Percentiles rank a stretch among this genome's conserved stretches.
phyloP scores from a whole-genome alignment of 257 asterid genomes.

The Eustoma russellianum region DNA sequence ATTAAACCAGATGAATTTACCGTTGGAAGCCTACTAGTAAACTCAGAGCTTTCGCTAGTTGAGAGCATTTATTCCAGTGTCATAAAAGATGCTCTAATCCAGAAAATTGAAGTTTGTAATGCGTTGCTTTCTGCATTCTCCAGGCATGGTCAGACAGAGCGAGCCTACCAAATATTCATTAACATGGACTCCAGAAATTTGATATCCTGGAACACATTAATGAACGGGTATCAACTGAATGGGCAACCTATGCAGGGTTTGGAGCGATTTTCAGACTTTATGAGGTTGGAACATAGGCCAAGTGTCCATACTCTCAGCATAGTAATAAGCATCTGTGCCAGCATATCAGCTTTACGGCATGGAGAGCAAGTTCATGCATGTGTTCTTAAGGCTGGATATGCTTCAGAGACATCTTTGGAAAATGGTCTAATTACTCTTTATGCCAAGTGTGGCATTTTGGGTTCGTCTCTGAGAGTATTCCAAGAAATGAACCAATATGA shows the following conservation, averaged over 20 bases:
- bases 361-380: constrained; percentile 63
- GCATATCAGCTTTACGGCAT: constrained; percentile 39
- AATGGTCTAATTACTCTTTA: constrained; percentile 63
- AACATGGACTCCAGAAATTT: constrained; percentile 42
- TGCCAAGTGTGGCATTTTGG: constrained; percentile 59
- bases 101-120: constrained; percentile 59
- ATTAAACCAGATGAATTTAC: constrained; percentile 67
- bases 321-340: constrained; percentile 54
- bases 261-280: constrained; percentile 33
- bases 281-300: constrained; percentile 31
- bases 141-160: constrained; percentile 32
- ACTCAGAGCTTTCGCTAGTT: constrained; percentile 35
- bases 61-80: constrained; percentile 55
- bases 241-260: constrained; percentile 49
- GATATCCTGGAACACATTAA: constrained; percentile 84
- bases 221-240: constrained; percentile 50
- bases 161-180: constrained; percentile 41
- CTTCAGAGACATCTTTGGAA: constrained; percentile 42
- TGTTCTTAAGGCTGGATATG: constrained; percentile 36
- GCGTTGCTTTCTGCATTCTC: constrained; percentile 65
- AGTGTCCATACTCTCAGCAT: constrained; percentile 69
- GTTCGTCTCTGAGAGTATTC: constrained; percentile 50
- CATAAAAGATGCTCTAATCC: constrained; percentile 44
- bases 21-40: constrained; percentile 59
- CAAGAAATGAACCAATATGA: constrained; percentile 41